These are phyloP conservation scores for Fusarium incarnatum DNA, from an alignment of 2,329 filamentous ascomycete species.

Conservation along the genomic window DNA sequence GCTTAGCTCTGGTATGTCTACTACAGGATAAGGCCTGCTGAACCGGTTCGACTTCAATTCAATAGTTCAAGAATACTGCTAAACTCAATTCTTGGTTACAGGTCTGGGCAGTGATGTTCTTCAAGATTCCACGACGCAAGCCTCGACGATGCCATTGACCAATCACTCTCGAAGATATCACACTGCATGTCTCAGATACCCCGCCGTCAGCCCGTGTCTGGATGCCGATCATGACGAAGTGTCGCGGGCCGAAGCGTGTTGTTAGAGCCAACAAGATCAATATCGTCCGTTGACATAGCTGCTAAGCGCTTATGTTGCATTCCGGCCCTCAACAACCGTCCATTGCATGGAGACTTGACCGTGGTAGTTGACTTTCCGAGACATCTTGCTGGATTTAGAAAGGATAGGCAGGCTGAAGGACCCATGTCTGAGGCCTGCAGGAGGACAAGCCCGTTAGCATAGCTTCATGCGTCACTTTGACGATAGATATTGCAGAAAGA, in stretches of 20 bases:
- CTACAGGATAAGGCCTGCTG: not conserved
- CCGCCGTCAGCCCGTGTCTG: not conserved
- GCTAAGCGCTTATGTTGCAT: not conserved
- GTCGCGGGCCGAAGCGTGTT: constrained; percentile 13
- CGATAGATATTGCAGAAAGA: no score
- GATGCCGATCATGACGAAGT: not conserved
- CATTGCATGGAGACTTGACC: not conserved
- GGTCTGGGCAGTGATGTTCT: not conserved
- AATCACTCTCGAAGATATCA: not conserved
- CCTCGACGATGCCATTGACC: rapidly evolving
- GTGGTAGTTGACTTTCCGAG: not conserved
- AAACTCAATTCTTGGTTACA: no score
- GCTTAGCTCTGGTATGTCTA: no score
- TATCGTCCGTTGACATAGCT: not conserved
- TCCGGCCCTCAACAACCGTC: not conserved
- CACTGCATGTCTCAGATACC: not conserved
- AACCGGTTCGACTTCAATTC: no score
- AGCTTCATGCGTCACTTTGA: not conserved
- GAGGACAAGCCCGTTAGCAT: not conserved
- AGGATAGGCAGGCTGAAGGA: not conserved
- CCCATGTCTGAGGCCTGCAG: not conserved
- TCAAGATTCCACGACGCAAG: not conserved
- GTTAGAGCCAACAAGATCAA: not conserved
- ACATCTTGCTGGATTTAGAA: not conserved
- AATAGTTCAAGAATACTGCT: no score